Percentiles rank a stretch among this genome's conserved stretches.
These are phyloP conservation scores for Hypoxylon sp. DNA, from an alignment of 2,329 filamentous ascomycete genomes.

Conservation along the genomic window DNA sequence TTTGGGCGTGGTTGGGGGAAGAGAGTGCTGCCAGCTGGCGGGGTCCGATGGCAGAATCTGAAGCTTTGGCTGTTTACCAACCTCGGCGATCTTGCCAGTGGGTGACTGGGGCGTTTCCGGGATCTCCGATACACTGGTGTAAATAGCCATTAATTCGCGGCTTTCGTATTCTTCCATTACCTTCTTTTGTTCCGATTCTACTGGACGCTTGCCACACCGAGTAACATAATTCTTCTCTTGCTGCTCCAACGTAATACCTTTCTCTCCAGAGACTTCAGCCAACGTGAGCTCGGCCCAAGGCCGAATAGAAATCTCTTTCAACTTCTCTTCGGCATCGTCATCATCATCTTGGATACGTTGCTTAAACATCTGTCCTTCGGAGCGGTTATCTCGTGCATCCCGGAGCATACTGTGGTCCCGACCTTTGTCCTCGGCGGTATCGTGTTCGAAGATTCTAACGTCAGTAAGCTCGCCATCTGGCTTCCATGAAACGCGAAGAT, in stretches of 20 bases:
- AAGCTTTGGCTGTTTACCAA: conserved; percentile 50
- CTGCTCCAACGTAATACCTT: conserved; percentile 61
- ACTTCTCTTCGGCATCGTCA: conserved; percentile 69
- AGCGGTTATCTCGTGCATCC: conserved; percentile 80
- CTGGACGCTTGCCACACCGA: conserved; percentile 65
- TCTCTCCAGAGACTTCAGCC: conserved; percentile 59
- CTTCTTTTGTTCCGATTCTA: conserved; percentile 70
- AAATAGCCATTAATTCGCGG: conserved; percentile 73
- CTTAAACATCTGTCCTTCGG: conserved; percentile 79
- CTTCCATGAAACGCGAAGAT: conserved; percentile 80
- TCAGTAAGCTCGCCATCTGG: conserved; percentile 76
- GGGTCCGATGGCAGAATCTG: conserved; percentile 59
- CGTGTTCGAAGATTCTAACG: conserved; percentile 78
- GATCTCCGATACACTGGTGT: conserved; percentile 68
- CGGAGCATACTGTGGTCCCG: conserved; percentile 77
- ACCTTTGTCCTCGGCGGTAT: conserved; percentile 78
- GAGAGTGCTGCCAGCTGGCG: conserved; percentile 61
- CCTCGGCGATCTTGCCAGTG: conserved; percentile 53
- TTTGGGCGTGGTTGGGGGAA: conserved; percentile 53
- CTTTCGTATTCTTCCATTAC: conserved; percentile 70
- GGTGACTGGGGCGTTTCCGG: conserved; percentile 71
- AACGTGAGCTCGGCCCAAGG: conserved; percentile 66
- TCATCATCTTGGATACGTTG: conserved; percentile 68
- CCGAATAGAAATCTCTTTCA: conserved; percentile 67
- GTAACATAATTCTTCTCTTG: conserved; percentile 66